Base-by-base conservation (phyloP, 495 filamentous ascomycete species). In the Aspergillus hancockii region DNA sequence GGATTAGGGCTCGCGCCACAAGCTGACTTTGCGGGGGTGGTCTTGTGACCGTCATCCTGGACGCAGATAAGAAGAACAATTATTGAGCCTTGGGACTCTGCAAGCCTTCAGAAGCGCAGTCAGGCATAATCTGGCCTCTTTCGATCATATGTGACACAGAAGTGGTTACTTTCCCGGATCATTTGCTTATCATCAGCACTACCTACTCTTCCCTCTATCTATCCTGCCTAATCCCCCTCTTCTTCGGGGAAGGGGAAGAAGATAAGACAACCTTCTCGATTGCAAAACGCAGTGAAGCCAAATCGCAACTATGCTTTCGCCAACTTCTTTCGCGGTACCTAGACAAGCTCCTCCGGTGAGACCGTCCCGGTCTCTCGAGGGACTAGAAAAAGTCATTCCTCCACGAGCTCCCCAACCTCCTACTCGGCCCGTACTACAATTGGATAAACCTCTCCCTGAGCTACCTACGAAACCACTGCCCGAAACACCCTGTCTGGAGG, bases 371-470 rank as follows among this genome's bases (percentile, higher is more conserved):
- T 77, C 77, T 2, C 69, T 78, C 12, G 75, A 78, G 59, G 77
- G 77, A n/a, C 59, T 79, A 18, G 77, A 79, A 50, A 66, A 65
- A 58, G 71, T 74, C 16, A 64, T 79, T 16, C 75, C 74, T 21
- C 75, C 75, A 3, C 14, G 31, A 31, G 21, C 52, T 8, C 58
- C 60, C 5, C 59, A 45, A 23, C 55, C 65, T 12, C 56, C 64
- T n/a, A 52, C 56, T 60, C 70, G 67, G 49, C 68, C 71, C 41
- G 62, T 66, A 0, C 60, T 74, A 21, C 63, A 62, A 47, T 61
- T 76, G 54, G 71, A 77, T 52, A 78, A 75, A 55, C 74, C 75
- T 9, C 66, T 78, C 8, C 75, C 72, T 47, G 68, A 73, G 0
- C 64, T 78, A 32, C 75, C 72, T 41, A 57, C 66, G 25, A 67